A percentile compares a stretch with the other conserved stretches of the same genome.
Evolutionary conservation across 2,329 filamentous ascomycete species (phyloP).

Genomic region (Colletotrichum salicis): DNA sequence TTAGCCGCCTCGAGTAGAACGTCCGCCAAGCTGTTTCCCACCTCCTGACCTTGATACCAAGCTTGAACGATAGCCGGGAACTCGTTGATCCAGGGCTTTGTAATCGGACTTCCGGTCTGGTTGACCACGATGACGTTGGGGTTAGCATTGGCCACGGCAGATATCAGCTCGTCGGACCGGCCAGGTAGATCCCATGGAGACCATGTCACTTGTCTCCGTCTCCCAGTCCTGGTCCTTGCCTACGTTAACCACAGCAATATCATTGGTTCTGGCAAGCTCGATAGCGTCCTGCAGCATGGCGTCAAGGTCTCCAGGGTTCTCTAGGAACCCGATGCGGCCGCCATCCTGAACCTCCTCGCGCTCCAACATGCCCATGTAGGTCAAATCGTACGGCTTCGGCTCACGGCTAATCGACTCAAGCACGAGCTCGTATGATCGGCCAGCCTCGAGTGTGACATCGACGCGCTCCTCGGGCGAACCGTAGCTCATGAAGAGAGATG

Average conservation of each 20-base stretch:
- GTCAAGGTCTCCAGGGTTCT: not conserved
- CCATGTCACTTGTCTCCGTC: conserved; percentile 70
- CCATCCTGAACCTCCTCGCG: not conserved
- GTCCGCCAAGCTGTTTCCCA: conserved; percentile 73
- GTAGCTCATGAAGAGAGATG: not conserved
- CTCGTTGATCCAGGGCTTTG: conserved; percentile 64
- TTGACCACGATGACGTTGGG: conserved; percentile 70
- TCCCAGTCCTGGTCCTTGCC: conserved; percentile 63
- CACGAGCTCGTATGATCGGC: not conserved
- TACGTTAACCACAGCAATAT: conserved; percentile 52
- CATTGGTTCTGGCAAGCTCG: not conserved
- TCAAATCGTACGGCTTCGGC: not conserved
- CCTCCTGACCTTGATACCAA: conserved; percentile 78
- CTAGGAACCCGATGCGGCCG: not conserved
- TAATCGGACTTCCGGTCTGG: conserved; percentile 70
- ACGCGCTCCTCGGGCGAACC: not conserved
- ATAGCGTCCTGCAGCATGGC: not conserved
- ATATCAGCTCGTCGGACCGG: conserved; percentile 66
- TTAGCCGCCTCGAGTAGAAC: conserved; percentile 72
- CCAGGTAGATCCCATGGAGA: conserved; percentile 74
- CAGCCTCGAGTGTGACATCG: not conserved
- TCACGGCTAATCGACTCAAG: not conserved
- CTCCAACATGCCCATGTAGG: not conserved
- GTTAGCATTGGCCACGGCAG: conserved; percentile 65
- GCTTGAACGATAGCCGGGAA: conserved; percentile 71